These are phyloP conservation scores for Phytophthora brassicae DNA, from an alignment of 352 stramenopile genomes.

Conservation along the genomic window DNA sequence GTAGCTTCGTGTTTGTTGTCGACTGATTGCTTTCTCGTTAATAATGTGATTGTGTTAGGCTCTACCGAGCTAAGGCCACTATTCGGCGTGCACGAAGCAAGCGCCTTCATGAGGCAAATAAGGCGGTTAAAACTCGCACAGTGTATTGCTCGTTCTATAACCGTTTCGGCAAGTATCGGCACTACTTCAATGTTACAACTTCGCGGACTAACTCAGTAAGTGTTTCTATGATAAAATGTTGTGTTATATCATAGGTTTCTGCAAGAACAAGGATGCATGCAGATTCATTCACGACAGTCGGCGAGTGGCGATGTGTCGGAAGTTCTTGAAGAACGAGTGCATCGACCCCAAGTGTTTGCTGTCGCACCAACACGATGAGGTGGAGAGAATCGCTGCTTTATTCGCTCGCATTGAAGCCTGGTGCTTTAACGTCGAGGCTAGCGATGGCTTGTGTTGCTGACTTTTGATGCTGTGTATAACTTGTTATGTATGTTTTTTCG, in stretches of 20 bases:
- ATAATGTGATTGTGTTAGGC: conserved; percentile 15
- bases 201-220: background rate
- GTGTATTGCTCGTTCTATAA: conserved; percentile 87
- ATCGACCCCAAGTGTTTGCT: conserved; percentile 58
- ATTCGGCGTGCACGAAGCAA: conserved; percentile 51
- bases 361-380: conserved; percentile 77
- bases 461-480: conserved; percentile 26
- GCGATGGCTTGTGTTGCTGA: conserved; percentile 19
- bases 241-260: conserved; percentile 52
- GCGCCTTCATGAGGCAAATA: conserved; percentile 36
- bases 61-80: conserved; percentile 50
- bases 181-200: no score
- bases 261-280: conserved; percentile 80
- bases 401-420: conserved; percentile 11
- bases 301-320: conserved; percentile 76
- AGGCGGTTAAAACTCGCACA: conserved; percentile 43
- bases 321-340: conserved; percentile 74
- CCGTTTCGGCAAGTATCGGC: conserved; percentile 65
- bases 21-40: no score
- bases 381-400: conserved; percentile 31
- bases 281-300: conserved; percentile 85
- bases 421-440: conserved; percentile 9
- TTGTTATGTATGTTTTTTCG: conserved; percentile 14
- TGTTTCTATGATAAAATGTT: conserved; percentile 17
- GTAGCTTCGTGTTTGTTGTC: background rate